Evolutionary conservation across 192 early-diverging fungal genomes (phyloP), one percentile per base, ranked within the genome.

Genomic region (Backusella macrospora): DNA sequence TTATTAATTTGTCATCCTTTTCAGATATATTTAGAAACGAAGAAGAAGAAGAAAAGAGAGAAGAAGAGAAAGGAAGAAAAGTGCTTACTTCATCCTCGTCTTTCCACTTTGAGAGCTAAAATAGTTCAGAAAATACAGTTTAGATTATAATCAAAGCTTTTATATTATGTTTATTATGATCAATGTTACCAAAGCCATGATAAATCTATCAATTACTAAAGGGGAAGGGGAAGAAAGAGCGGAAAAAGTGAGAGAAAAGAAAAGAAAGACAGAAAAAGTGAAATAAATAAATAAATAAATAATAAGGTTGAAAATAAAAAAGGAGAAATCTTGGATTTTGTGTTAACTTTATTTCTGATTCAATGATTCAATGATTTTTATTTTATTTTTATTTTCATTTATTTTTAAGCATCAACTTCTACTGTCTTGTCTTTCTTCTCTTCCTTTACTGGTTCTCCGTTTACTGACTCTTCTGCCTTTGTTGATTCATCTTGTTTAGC

Each of bases 281-380:
- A 34, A 34, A 34, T 0, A 55, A 4, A 59, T 0, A 46, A 14
- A 46, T 6, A 46, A 5, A 18, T 18, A 13, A 46, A 59, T 23
- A 59, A 23, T 26, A 26, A 23, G 52, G 42, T 43, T 6, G 42
- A 23, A 26, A 26, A 59, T 34, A 34, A 34, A 34, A 34, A 59
- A 59, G 52, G 52, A 59, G 52, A 59, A 59, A 59, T 59, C 52
- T 59, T 52, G 49, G 13, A 59, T 59, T 59, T 59, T 59, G 52
- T 29, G 52, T 59, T 59, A 59, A 13, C 26, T 59, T 59, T 55
- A 55, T 55, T 16, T 59, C n/a, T 59, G 52, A 59, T 59, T 10
- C 52, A 59, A 59, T 59, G 52, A n/a, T n/a, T n/a, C n/a, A n/a
- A n/a, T n/a, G n/a, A n/a, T n/a, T n/a, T n/a, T n/a, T n/a, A n/a